A percentile compares a stretch with the other conserved stretches of the same genome.
These are phyloP conservation scores for Tetradesmus lagerheimii DNA, from an alignment of 139 green algal species.

Conservation along the genomic window DNA sequence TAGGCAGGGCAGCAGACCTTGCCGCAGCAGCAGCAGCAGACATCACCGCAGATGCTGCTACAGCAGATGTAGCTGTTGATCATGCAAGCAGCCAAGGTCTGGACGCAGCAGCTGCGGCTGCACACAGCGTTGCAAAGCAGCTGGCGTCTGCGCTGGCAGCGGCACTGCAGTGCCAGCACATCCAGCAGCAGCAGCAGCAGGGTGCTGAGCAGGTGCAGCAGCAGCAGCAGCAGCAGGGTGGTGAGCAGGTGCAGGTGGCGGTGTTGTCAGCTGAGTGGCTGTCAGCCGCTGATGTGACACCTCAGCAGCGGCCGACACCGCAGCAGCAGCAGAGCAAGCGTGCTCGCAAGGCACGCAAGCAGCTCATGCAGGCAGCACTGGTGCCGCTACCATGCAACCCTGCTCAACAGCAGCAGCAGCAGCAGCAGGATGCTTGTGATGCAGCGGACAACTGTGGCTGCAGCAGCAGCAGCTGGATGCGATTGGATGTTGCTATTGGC, in stretches of 20 bases:
- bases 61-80: background rate
- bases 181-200: background rate
- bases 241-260: background rate
- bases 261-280: background rate
- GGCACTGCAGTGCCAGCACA: background rate
- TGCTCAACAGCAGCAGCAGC: background rate
- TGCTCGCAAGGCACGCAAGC: background rate
- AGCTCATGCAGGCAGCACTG: background rate
- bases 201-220: background rate
- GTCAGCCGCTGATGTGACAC: background rate
- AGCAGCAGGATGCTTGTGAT: background rate
- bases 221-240: background rate
- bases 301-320: background rate
- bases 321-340: background rate
- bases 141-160: background rate
- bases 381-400: background rate
- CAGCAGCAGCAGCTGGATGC: background rate
- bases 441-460: background rate
- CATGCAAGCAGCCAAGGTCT: background rate
- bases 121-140: background rate
- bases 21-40: background rate
- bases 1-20: background rate
- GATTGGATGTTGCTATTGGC: background rate
- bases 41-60: no score
- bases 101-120: background rate